Evolutionary conservation across 768 basidiomycete species (phyloP).

Genomic region (Boletus barrowsii): DNA sequence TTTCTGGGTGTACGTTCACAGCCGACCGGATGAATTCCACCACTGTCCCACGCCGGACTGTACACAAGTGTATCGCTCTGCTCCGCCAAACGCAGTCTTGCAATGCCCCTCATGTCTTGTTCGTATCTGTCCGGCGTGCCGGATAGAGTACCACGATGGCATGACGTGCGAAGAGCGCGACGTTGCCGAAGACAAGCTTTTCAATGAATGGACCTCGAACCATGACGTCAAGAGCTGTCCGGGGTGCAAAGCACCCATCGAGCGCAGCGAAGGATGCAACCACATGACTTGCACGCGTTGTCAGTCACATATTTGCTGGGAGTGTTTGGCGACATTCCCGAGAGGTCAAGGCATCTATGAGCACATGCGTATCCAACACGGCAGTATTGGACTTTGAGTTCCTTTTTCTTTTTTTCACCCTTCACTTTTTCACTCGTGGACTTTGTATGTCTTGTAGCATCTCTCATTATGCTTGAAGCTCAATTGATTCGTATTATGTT

Average conservation of each 20-base stretch:
- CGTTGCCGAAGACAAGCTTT: conserved; percentile 49
- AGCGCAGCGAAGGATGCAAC: conserved; percentile 74
- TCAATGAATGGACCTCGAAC: conserved; percentile 58
- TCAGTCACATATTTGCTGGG: conserved; percentile 79
- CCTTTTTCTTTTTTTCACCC: not conserved
- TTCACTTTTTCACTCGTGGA: not conserved
- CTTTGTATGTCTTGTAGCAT: not conserved
- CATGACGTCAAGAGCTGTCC: conserved; percentile 77
- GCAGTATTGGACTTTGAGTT: conserved; percentile 50
- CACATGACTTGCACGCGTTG: conserved; percentile 79
- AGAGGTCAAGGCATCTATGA: conserved; percentile 69
- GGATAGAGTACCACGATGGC: conserved; percentile 60
- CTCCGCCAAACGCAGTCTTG: conserved; percentile 46
- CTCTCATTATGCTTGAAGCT: conserved; percentile 7
- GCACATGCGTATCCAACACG: conserved; percentile 70
- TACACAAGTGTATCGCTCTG: conserved; percentile 64
- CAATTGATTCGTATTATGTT: not conserved
- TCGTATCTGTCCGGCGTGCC: conserved; percentile 67
- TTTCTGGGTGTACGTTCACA: conserved; percentile 58
- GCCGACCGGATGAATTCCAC: conserved; percentile 58
- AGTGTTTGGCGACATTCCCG: conserved; percentile 68
- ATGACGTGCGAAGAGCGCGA: conserved; percentile 60
- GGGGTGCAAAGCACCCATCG: conserved; percentile 65
- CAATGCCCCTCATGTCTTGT: conserved; percentile 71
- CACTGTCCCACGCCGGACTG: conserved; percentile 83